Base-by-base conservation (phyloP, 768 basidiomycete genomes). In the Terana coerulea region DNA sequence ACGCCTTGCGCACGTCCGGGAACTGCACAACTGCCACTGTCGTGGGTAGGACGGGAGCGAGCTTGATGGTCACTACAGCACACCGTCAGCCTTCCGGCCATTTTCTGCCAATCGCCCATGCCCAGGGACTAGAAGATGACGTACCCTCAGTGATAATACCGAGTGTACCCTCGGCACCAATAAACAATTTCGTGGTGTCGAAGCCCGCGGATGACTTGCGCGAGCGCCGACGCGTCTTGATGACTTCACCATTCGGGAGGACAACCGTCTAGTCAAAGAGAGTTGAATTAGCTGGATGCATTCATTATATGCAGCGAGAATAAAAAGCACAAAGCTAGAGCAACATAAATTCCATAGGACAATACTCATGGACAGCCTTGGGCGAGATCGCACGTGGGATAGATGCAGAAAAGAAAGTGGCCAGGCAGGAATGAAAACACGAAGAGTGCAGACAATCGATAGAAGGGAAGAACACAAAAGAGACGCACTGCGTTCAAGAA, bases 1-100 rank as follows among this genome's bases (percentile, higher is more conserved):
- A 86, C 0, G 95, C 95, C 36, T 76, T 72, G 48, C 83, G 76
- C 8, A 95, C 90, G 52, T 83, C 74, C 0, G 84, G 83, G 71
- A 98, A 98, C 52, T 90, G 88, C 9, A 85, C 90, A 69, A 97
- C 85, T 0, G 91, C 92, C 30, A 95, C 92, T 55, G 82, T 84
- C 3, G 88, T 90, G 0, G 92, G 92, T 3, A 95, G 59, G 1
- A 84, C 61, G 7, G 94, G 93, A 1, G 91, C 80, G 3, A 97
- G 78, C 25, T 91, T 78, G 21, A 97, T 69, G 0, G 93, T 97
- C 3, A 83, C 92, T 91, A 57, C 19, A 17, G 9, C 22, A 33
- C 11, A 28, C 35, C 35, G 12, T 33, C 15, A 25, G 25, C 15
- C 22, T 49, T 26, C 15, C 25, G 21, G 29, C 12, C 5, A 33